Evolutionary conservation across 495 filamentous ascomycete species (phyloP), one percentile per base, ranked within the genome.

Genomic region (Penicillium lividum): DNA sequence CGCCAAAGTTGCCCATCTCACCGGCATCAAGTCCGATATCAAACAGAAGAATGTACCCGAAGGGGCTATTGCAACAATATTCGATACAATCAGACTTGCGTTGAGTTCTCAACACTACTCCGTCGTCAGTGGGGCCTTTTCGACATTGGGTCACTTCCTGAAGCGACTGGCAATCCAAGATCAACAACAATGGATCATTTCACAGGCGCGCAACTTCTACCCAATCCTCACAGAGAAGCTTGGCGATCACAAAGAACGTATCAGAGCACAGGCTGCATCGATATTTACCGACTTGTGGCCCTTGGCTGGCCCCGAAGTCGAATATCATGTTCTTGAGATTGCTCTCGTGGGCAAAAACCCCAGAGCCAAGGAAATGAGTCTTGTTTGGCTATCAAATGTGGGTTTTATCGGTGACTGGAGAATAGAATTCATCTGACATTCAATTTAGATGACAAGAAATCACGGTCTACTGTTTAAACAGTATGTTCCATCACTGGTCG

Each of bases 31-130:
- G 70, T 89, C 89, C 48, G 84, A 85, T 65, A 94, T 96, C 77
- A 96, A 96, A 72, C 91, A 93, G 66, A 86, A 86, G 56, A 89
- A 89, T 75, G 89, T 95, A 27, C 89, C 90, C 40, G 89, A 92
- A 54, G 68, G 72, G n/a, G 87, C 86, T 51, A 81, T 93, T 59
- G 68, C 80, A 16, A 78, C 82, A 34, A 82, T 94, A 52, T 92
- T 94, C 73, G 89, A 95, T 52, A 84, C 84, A 46, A 74, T 92
- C 54, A 83, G 84, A 34, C 67, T 84, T 11, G 84, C 89, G 47
- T 87, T 92, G 47, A 75, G 72, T 57, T 86, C 89, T n/a, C 86
- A 87, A 59, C 86, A 91, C 63, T 83, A 83, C 29, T 73, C 80
- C 9, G 82, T 94, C 47, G 81, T 85, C 51, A 84, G 84, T 61